phyloP scores from a whole-genome alignment of 2,329 filamentous ascomycete genomes.

The Talaromyces islandicus region DNA sequence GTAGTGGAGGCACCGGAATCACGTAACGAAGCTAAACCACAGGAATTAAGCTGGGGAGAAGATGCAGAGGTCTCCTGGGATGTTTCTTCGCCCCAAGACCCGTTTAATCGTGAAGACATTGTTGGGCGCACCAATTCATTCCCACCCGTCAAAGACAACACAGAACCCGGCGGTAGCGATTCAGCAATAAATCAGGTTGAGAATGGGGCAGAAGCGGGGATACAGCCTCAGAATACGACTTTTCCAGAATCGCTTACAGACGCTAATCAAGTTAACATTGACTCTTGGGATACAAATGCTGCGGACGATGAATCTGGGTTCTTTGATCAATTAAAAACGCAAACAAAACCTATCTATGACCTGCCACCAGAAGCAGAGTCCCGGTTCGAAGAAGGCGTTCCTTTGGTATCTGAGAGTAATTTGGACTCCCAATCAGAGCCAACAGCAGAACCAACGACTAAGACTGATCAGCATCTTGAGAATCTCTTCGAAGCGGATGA shows the following conservation, averaged over 20 bases:
- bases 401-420: slow-evolving; percentile 46
- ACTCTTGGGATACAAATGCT: slow-evolving; percentile 43
- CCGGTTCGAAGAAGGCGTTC: slow-evolving; percentile 65
- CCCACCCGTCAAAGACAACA: slow-evolving; percentile 6
- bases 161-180: background rate
- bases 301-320: slow-evolving; percentile 53
- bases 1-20: background rate
- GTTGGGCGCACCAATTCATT: slow-evolving; percentile 15
- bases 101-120: slow-evolving; percentile 11
- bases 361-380: slow-evolving; percentile 43
- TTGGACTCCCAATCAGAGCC: slow-evolving; percentile 10
- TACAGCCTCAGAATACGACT: background rate
- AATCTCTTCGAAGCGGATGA: slow-evolving; percentile 33
- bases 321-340: slow-evolving; percentile 48
- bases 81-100: slow-evolving; percentile 1
- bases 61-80: slow-evolving; percentile 4
- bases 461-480: slow-evolving; percentile 19
- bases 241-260: slow-evolving; percentile 11
- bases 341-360: slow-evolving; percentile 32
- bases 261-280: slow-evolving; percentile 12
- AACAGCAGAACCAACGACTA: slow-evolving; percentile 19
- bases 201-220: background rate
- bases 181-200: background rate
- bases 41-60: slow-evolving; percentile 4
- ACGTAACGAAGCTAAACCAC: background rate